phyloP scores from a whole-genome alignment of 331 rosid species.

The Rosa hybrid region DNA sequence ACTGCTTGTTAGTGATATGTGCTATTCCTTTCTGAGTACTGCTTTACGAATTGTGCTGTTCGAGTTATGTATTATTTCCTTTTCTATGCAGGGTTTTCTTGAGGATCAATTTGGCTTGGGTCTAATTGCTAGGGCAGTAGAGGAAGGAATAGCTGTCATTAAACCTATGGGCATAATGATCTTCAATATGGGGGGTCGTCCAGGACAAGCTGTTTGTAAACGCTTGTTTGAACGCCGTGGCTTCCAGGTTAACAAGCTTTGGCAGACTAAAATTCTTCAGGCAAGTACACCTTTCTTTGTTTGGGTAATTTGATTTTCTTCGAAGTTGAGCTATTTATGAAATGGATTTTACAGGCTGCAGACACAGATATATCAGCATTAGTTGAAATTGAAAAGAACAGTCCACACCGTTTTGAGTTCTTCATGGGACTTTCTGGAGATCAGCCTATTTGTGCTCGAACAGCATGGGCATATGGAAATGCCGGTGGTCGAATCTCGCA shows the following conservation, averaged over 20 bases:
- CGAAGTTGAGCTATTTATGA: conserved; percentile 31
- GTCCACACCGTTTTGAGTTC: conserved; percentile 98
- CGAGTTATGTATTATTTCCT: not conserved
- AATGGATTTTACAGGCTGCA: conserved; percentile 63
- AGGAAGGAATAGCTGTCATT: conserved; percentile 94
- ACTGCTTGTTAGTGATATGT: not conserved
- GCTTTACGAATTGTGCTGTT: not conserved
- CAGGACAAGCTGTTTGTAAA: conserved; percentile 93
- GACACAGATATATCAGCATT: conserved; percentile 94
- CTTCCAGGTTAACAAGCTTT: conserved; percentile 69
- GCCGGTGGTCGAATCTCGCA: conserved; percentile 96
- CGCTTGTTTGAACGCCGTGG: conserved; percentile 97
- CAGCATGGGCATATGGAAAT: conserved; percentile 96
- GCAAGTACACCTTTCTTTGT: conserved; percentile 43
- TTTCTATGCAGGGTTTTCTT: conserved; percentile 74
- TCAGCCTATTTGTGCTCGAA: conserved; percentile 91
- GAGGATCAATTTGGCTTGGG: conserved; percentile 99
- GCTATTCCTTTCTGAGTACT: not conserved
- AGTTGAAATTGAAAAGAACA: conserved; percentile 95
- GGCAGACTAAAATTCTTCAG: conserved; percentile 98
- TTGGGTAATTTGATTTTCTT: conserved; percentile 17
- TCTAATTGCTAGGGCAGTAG: conserved; percentile 95
- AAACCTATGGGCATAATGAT: conserved; percentile 91
- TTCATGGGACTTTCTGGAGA: conserved; percentile 97
- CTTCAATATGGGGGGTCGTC: conserved; percentile 98